These are phyloP conservation scores for Penicillium goetzii DNA, from an alignment of 495 filamentous ascomycete genomes.

Conservation along the genomic window DNA sequence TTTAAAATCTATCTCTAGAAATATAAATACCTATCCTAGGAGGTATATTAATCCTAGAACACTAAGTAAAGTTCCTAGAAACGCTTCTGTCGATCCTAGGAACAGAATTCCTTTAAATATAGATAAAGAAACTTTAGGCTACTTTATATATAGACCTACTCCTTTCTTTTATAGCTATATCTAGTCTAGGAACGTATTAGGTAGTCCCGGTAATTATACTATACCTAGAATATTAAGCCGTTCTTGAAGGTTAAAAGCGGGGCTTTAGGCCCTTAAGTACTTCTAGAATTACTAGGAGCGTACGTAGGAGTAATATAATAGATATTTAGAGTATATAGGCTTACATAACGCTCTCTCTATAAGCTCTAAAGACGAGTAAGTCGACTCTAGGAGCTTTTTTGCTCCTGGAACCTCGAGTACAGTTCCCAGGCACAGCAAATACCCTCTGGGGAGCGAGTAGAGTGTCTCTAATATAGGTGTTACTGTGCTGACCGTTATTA, in stretches of 20 bases:
- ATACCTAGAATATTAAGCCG: background rate
- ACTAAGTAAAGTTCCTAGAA: slow-evolving; percentile 3
- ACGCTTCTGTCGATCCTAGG: slow-evolving; percentile 1
- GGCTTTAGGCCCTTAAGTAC: background rate
- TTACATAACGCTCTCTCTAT: background rate
- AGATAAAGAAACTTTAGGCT: background rate
- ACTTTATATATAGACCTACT: no score
- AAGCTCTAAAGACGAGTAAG: background rate
- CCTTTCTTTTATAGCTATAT: no score
- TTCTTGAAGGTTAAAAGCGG: slow-evolving; percentile 1
- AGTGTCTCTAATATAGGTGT: background rate
- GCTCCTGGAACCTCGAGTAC: background rate
- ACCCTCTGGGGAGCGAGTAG: slow-evolving; percentile 5
- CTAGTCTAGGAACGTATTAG: no score
- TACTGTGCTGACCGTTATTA: background rate
- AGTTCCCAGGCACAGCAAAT: background rate
- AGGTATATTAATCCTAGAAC: slow-evolving; percentile 4
- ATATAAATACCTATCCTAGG: background rate
- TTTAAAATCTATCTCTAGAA: background rate
- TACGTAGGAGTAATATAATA: background rate
- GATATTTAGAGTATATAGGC: background rate
- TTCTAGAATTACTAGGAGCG: background rate
- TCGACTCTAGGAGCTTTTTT: background rate
- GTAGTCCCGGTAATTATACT: no score
- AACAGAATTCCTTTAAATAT: slow-evolving; percentile 3